Evolutionary conservation across 2,329 filamentous ascomycete genomes (phyloP).

Genomic region (Fusarium luffae): DNA sequence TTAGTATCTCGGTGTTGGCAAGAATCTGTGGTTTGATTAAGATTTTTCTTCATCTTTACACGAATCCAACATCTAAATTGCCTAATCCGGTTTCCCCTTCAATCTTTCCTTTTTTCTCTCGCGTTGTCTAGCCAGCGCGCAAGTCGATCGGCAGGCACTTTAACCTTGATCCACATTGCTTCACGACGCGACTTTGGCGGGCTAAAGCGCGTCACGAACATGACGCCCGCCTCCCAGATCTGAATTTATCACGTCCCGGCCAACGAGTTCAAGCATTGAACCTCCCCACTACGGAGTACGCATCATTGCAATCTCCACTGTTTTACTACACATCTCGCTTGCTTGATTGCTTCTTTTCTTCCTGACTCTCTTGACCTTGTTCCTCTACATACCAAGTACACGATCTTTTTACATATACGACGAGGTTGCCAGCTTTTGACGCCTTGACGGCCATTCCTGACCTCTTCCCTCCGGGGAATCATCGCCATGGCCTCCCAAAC

Average conservation of each 20-base stretch:
- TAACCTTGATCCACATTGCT: conserved; percentile 44
- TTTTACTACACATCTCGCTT: conserved; percentile 7
- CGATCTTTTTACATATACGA: conserved; percentile 1
- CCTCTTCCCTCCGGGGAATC: conserved; percentile 41
- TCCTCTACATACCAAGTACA: not conserved
- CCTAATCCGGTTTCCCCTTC: not conserved
- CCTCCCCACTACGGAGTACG: conserved; percentile 25
- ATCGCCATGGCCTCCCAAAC: conserved; percentile 55
- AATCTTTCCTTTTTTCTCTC: conserved; percentile 3
- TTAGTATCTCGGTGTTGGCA: conserved; percentile 1
- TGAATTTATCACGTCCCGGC: conserved; percentile 44
- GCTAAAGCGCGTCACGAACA: conserved; percentile 53
- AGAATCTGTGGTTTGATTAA: conserved; percentile 6
- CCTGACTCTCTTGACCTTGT: conserved; percentile 4
- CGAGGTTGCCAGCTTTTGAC: conserved; percentile 9
- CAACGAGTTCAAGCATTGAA: conserved; percentile 37
- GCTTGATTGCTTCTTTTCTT: conserved; percentile 23
- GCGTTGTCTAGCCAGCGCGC: conserved; percentile 35
- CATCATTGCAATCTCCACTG: conserved; percentile 28
- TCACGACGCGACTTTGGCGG: conserved; percentile 49
- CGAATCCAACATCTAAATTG: not conserved
- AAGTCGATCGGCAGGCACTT: conserved; percentile 31
- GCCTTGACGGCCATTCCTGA: conserved; percentile 25
- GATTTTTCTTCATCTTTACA: not conserved
- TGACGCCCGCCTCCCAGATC: conserved; percentile 53